Evolutionary conservation across 495 filamentous ascomycete species (phyloP).

Genomic region (Coniosporium apollinis): DNA sequence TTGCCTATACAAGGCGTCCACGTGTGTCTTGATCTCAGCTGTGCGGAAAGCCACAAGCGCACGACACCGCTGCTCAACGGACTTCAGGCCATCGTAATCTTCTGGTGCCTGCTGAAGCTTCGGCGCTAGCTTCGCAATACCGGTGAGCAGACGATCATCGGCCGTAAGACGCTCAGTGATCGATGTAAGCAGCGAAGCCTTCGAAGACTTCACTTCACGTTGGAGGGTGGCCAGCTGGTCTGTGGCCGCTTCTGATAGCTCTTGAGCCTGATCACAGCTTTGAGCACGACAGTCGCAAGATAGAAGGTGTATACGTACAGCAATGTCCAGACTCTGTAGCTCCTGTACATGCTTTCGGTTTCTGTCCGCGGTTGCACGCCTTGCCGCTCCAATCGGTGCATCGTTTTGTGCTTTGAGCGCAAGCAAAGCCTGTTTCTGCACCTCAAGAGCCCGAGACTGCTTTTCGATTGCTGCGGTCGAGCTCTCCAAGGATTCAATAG

Average conservation of each 20-base stretch:
- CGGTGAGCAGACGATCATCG: slow-evolving; percentile 20
- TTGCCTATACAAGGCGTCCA: slow-evolving; percentile 12
- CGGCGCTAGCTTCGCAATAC: slow-evolving; percentile 18
- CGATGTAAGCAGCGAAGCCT: slow-evolving; percentile 5
- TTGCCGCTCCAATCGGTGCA: not conserved
- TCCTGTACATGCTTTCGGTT: slow-evolving; percentile 15
- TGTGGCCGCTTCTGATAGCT: slow-evolving; percentile 13
- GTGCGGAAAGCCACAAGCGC: slow-evolving; percentile 14
- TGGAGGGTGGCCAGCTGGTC: slow-evolving; percentile 9
- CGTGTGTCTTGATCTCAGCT: slow-evolving; percentile 14
- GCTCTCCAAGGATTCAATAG: slow-evolving; percentile 18
- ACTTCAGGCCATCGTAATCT: slow-evolving; percentile 6
- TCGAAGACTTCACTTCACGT: slow-evolving; percentile 10
- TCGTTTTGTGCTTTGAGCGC: slow-evolving; percentile 14
- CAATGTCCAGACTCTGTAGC: slow-evolving; percentile 16
- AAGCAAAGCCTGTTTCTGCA: slow-evolving; percentile 19
- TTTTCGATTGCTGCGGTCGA: slow-evolving; percentile 21
- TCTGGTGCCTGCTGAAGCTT: slow-evolving; percentile 7
- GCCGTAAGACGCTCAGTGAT: slow-evolving; percentile 15
- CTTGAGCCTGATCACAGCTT: slow-evolving; percentile 8
- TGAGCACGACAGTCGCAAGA: not conserved
- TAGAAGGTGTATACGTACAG: slow-evolving; percentile 3
- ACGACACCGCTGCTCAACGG: slow-evolving; percentile 19
- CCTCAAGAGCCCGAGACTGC: slow-evolving; percentile 19
- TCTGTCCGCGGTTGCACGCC: slow-evolving; percentile 3